Evolutionary conservation across 2,329 filamentous ascomycete species (phyloP).

Genomic region (Cladorrhinum sp.): DNA sequence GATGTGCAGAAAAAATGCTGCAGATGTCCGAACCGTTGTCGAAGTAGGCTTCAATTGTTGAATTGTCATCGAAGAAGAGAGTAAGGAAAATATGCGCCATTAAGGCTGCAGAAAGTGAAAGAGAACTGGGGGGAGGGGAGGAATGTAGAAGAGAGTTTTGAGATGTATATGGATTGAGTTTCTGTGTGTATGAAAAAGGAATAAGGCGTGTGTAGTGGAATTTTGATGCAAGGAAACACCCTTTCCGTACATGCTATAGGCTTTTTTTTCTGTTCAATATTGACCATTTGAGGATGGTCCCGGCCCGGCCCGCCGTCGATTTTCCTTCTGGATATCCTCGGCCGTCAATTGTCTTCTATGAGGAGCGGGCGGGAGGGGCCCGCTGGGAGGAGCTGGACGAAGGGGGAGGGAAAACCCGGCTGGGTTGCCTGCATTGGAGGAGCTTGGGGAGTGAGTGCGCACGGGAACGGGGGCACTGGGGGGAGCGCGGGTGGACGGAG

Average conservation of each 20-base stretch:
- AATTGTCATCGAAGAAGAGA: not conserved
- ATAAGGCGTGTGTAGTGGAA: not conserved
- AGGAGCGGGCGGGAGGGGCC: slow-evolving; percentile 59
- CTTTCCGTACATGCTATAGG: slow-evolving; percentile 8
- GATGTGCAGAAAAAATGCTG: slow-evolving; percentile 19
- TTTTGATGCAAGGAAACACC: slow-evolving; percentile 22
- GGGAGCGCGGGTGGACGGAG: not conserved
- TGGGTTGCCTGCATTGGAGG: not conserved
- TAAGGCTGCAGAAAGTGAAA: not conserved
- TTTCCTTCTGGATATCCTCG: slow-evolving; percentile 43
- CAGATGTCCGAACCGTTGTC: not conserved
- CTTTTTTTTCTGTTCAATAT: slow-evolving; percentile 20
- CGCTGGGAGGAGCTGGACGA: slow-evolving; percentile 58
- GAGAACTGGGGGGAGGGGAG: not conserved
- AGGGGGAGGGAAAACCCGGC: slow-evolving; percentile 62
- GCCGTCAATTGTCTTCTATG: slow-evolving; percentile 52
- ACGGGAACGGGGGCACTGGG: slow-evolving; percentile 1
- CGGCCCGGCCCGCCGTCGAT: slow-evolving; percentile 53
- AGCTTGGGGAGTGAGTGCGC: slow-evolving; percentile 6
- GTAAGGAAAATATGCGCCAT: not conserved
- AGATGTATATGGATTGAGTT: slow-evolving; percentile 5
- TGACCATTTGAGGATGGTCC: slow-evolving; percentile 45
- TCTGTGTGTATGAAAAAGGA: slow-evolving; percentile 9
- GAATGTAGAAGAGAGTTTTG: slow-evolving; percentile 8
- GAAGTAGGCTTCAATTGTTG: not conserved